Evolutionary conservation across 2,329 filamentous ascomycete species (phyloP), one percentile per base, ranked within the genome.

Genomic region (Neonectria punicea): DNA sequence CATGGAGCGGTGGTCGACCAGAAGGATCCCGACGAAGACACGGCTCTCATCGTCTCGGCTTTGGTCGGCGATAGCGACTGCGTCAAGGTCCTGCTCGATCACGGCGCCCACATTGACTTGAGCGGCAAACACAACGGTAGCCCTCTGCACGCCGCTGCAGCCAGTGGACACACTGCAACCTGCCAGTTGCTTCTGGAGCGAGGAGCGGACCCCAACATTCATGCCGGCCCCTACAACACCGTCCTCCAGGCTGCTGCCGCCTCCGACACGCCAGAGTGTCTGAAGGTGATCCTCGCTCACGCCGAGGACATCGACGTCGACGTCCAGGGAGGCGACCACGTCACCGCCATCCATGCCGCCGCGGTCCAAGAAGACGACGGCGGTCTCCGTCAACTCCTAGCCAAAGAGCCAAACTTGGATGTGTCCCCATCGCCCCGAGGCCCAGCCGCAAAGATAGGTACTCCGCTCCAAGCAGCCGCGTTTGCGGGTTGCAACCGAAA

Each of bases 401-500:
- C 55, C 30, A 50, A 49, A 13, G 34, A 57, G 4, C 11, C 53
- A 9, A 56, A 63, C 36, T 10, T 66, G 20, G 59, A 66, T 18
- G 41, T 59, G 3, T 39, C 13, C 9, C 63, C 63, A 3, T 36
- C 58, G 1, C 13, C 50, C 39, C 44, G 32, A 7, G 60, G 41
- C 20, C 16, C 49, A 8, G 44, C 59, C 20, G 34, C 43, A 16
- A 55, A 54, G 16, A 47, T 43, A 5, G 63, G 63, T 6, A 66
- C 63, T 11, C 63, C 63, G 2, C 43, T 66, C 16, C 63, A 66
- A 14, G 49, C 55, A 41, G 63, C 63, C 8, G 63, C 63, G 4
- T 56, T 61, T 41, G 32, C 63, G 13, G 39, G 59, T 20, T 66
- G 63, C 51, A 66, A 66, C 22, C 63, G 63, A 28, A 66, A 66